phyloP scores from a whole-genome alignment of 108 stramenopile genomes.

The Nitzschia sp. region DNA sequence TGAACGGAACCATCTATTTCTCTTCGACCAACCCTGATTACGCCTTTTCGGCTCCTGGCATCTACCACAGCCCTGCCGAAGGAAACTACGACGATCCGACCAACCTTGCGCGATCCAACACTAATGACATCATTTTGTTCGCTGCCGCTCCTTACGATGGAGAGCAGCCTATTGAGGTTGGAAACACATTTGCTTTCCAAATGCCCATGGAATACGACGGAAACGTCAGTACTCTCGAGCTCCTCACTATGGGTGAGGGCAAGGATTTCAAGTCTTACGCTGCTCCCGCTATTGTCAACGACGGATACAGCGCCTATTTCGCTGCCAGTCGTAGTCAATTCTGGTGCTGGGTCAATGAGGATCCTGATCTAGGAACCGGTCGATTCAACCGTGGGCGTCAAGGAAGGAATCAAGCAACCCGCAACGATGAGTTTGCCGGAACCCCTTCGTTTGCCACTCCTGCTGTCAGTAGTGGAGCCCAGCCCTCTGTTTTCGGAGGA shows the following conservation, averaged over 20 bases:
- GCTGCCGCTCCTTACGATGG: conserved; percentile 12
- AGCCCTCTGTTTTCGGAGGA: conserved; percentile 26
- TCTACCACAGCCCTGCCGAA: conserved; percentile 40
- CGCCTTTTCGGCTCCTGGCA: conserved; percentile 35
- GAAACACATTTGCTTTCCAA: conserved; percentile 38
- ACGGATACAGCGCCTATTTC: conserved; percentile 27
- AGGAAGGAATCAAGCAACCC: conserved; percentile 3
- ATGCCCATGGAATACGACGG: conserved; percentile 25
- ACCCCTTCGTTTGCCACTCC: conserved; percentile 22
- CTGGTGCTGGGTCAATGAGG: conserved; percentile 29
- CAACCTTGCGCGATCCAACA: conserved; percentile 26
- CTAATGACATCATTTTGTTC: conserved; percentile 45
- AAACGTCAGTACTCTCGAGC: conserved; percentile 6
- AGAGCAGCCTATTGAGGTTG: conserved; percentile 17
- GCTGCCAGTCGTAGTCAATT: conserved; percentile 35
- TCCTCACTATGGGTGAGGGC: conserved; percentile 16
- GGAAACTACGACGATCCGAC: conserved; percentile 37
- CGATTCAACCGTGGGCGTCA: conserved; percentile 32
- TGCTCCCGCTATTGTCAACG: conserved; percentile 38
- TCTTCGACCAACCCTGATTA: conserved; percentile 1
- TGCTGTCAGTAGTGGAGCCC: conserved; percentile 10
- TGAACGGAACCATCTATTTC: conserved; percentile 12
- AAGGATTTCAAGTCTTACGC: conserved; percentile 33
- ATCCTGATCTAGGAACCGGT: not conserved
- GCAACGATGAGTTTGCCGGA: conserved; percentile 19